Evolutionary conservation across 2,329 filamentous ascomycete genomes (phyloP), one percentile per base, ranked within the genome.

Genomic region (Cladosporium sp.): DNA sequence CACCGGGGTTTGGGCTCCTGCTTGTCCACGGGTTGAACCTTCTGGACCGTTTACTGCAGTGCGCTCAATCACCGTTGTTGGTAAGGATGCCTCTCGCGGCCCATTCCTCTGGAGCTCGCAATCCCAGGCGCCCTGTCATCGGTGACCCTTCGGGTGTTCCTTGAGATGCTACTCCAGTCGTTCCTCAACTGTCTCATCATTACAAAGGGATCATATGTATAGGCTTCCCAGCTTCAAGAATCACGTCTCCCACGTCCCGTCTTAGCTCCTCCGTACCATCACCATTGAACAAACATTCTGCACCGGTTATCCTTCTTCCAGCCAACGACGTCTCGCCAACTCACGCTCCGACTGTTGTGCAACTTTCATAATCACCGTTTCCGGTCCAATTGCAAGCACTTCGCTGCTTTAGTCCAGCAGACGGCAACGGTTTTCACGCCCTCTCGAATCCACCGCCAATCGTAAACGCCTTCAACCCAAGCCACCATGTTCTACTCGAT

Each of bases 1-100:
- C 66, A 43, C 71, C 73, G 72, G 71, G 71, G 70, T 68, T 72
- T 70, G 68, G 60, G 56, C 58, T 60, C 24, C 24, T 48, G 45
- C 45, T 48, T n/a, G n/a, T n/a, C 45, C 54, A 57, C 59, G 56
- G 54, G 58, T 57, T 41, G 37, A 59, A 57, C 54, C 55, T 58
- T 58, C 44, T 54, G 47, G 51, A 54, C 39, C 36, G 27, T 48
- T 29, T 30, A 37, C 58, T 55, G 50, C 57, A 59, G 56, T 61
- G 59, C 59, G 56, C 53, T 42, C 42, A 41, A 41, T 47, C 20
- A 45, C 34, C n/a, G 27, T 22, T 34, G 37, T 18, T 47, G 43
- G 50, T 41, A 52, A 41, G 48, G 48, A 34, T 51, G 52, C 54
- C 43, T 53, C 54, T 37, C 53, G 43, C 52, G 55, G 50, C 53